Evolutionary conservation across 148 eudicot species (phyloP), one percentile per base, ranked within the genome.

Genomic region (Fallopia convolvulus): DNA sequence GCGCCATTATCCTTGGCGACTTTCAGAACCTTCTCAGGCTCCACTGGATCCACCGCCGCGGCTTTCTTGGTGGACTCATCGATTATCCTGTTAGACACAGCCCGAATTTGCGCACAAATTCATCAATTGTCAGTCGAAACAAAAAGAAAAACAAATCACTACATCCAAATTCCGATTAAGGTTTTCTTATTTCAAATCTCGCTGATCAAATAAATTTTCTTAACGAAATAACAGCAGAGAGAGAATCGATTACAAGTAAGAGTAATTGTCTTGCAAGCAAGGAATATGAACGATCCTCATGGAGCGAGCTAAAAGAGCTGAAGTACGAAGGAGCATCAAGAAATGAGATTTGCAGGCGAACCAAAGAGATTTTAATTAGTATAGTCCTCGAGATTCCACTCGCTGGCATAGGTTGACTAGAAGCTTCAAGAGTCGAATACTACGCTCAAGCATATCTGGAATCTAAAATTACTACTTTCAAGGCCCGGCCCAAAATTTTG

Each of bases 11-110:
- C 86, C 52, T 88, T 82, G 36, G 94, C 91, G 10, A 84, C 88
- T 80, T 79, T 79, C 42, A 94, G 78, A 81, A 94, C 91, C 85
- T 94, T 94, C 70, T 90, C 91, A 8, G 99, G 97, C 81, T 94
- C 99, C 6, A 88, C 99, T 8, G 99, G 99, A 80, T 94, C 97
- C 18, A 94, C 99, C 8, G 76, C 94, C 1, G 97, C 97, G 4
- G 86, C 99, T 82, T 90, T 87, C 53, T 83, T 88, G 12, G 94
- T 90, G 13, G 77, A 44, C 79, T 94, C 99, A 73, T 94, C 99
- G 30, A 92, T 82, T 30, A 94, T 84, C 82, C 99, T 94, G 86
- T 74, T 17, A 56, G 68, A 76, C 76, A 47, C 11, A 61, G 68
- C 10, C 15, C 68, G 68, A 61, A 61, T 61, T 26, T 30, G 32